Evolutionary conservation across 495 filamentous ascomycete species (phyloP).

Genomic region (Penicillium atrosanguineum): DNA sequence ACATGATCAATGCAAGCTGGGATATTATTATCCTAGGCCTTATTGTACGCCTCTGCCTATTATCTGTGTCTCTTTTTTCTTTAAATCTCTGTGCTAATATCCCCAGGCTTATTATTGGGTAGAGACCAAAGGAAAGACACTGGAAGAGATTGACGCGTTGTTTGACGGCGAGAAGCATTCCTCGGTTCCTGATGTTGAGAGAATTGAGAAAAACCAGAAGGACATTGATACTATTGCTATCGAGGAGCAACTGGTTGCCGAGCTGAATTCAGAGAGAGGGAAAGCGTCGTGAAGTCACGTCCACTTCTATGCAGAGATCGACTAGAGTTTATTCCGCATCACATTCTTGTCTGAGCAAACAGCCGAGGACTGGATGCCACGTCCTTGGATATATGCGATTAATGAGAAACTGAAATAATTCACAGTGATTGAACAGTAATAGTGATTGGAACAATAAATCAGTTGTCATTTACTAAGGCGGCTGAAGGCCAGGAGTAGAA

Average conservation of each 20-base stretch:
- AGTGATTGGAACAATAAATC: background rate
- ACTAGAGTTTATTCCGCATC: background rate
- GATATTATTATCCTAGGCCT: slow-evolving; percentile 20
- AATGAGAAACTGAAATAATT: background rate
- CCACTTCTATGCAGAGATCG: background rate
- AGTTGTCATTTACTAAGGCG: no score
- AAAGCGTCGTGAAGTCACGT: background rate
- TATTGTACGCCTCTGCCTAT: slow-evolving; percentile 11
- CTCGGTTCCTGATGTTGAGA: slow-evolving; percentile 41
- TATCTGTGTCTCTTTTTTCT: no score
- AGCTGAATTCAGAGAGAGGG: background rate
- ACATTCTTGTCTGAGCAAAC: background rate
- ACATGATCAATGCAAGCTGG: slow-evolving; percentile 26
- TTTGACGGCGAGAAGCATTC: slow-evolving; percentile 44
- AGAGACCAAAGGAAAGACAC: slow-evolving; percentile 57
- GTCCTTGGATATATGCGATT: background rate
- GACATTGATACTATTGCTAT: slow-evolving; percentile 14
- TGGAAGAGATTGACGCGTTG: slow-evolving; percentile 50
- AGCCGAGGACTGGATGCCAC: background rate
- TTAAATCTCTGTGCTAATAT: background rate
- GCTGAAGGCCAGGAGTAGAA: no score
- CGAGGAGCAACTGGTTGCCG: slow-evolving; percentile 11
- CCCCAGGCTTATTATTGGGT: slow-evolving; percentile 28
- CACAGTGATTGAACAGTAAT: background rate
- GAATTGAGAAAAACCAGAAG: slow-evolving; percentile 31